Conservation (phyloP, 805 yeast genomes). For the Sugiyamaella floridensis region DNA sequence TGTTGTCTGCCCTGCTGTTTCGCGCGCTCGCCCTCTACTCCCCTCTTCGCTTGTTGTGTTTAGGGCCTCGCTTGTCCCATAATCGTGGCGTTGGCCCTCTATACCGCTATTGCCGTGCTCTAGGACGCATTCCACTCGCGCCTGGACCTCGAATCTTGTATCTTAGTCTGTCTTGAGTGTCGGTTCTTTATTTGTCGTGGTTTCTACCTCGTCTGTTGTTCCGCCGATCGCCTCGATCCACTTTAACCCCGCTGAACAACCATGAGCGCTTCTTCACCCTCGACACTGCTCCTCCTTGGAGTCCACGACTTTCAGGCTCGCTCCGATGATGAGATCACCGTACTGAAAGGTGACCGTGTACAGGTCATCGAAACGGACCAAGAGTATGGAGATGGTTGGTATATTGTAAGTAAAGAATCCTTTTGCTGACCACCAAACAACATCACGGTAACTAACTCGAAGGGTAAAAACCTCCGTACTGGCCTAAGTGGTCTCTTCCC, state of each 20-base stretch:
- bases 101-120: background rate
- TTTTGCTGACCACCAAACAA: too few relatives aligned
- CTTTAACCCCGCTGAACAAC: background rate
- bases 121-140: background rate
- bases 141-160: background rate
- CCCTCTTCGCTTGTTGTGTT: background rate
- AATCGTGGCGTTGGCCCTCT: background rate
- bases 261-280: background rate
- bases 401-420: conserved; percentile 43
- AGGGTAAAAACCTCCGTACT: conserved; percentile 67
- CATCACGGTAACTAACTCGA: background rate
- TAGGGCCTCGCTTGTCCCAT: background rate
- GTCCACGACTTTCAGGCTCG: conserved; percentile 84
- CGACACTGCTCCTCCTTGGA: conserved; percentile 15
- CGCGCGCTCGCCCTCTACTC: background rate
- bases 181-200: too few relatives aligned
- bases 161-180: too few relatives aligned
- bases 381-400: conserved; percentile 97
- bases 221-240: too few relatives aligned
- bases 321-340: conserved; percentile 79
- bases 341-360: conserved; percentile 75
- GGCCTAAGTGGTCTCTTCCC: conserved; percentile 85
- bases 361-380: conserved; percentile 89
- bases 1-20: too few relatives aligned
- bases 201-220: too few relatives aligned